Conservation (phyloP, 139 green algal genomes). For the Tetradesmus obliquus region DNA sequence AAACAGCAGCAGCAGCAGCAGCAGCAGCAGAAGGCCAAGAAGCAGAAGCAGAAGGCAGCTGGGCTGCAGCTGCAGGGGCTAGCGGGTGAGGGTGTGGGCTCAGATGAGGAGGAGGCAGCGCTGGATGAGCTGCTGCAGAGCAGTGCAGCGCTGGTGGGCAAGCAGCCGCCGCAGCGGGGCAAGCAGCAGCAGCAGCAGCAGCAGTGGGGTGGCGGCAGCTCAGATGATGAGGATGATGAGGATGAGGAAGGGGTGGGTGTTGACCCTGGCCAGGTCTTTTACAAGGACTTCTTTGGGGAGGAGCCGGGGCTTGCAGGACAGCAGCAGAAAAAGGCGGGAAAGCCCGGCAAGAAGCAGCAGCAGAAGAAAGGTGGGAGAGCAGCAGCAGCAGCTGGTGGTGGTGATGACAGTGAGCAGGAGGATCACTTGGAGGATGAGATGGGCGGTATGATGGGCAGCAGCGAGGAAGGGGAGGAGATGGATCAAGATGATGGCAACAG, state of each 20-base stretch:
- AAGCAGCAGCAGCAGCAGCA: not conserved
- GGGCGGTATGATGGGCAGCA: not conserved
- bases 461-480: not conserved
- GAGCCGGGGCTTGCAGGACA: not conserved
- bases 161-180: not conserved
- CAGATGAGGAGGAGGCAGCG: constrained; percentile 60
- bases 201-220: not conserved
- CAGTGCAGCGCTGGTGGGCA: constrained; percentile 33
- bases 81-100: not conserved
- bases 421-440: not conserved
- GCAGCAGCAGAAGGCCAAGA: constrained; percentile 23
- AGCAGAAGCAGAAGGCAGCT: constrained; percentile 2
- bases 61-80: constrained; percentile 11
- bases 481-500: not conserved
- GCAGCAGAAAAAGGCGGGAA: not conserved
- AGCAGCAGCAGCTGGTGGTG: constrained; percentile 13
- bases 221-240: constrained; percentile 44
- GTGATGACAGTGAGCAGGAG: not conserved
- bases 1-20: not conserved
- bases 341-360: not conserved
- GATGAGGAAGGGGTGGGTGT: constrained; percentile 32
- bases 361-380: not conserved
- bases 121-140: constrained; percentile 58
- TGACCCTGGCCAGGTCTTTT: constrained; percentile 55
- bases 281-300: constrained; percentile 83